Evolutionary conservation across 2,329 filamentous ascomycete species (phyloP).

Genomic region (Phaeoacremonium minimum): DNA sequence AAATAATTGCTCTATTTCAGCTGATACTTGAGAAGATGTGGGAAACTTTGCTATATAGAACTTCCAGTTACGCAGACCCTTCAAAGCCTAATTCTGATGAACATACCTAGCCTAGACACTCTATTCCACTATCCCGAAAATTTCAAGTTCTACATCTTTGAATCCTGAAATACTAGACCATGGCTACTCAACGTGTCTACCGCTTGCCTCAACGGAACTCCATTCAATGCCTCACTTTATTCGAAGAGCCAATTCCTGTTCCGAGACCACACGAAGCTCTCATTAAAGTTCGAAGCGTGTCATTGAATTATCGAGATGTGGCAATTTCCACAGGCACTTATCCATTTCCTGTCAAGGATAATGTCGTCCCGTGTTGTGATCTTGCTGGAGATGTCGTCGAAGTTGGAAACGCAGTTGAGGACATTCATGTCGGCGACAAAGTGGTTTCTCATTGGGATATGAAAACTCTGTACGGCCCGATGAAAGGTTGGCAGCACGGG

Average conservation of each 20-base stretch:
- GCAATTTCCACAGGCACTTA: constrained; percentile 22
- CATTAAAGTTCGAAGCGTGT: constrained; percentile 20
- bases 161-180: too few species aligned
- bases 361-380: constrained; percentile 29
- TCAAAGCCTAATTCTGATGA: too few species aligned
- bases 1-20: too few species aligned
- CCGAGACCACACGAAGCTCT: constrained; percentile 20
- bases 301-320: constrained; percentile 28
- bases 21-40: too few species aligned
- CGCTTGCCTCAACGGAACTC: neutral
- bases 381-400: constrained; percentile 26
- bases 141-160: too few species aligned
- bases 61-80: too few species aligned
- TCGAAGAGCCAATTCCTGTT: constrained; percentile 18
- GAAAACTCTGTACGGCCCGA: constrained; percentile 18
- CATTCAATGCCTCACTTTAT: neutral
- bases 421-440: constrained; percentile 22
- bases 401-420: constrained; percentile 18
- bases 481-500: constrained; percentile 12
- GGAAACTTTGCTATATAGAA: too few species aligned
- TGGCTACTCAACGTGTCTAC: neutral
- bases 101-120: too few species aligned
- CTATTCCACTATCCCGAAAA: too few species aligned
- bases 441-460: constrained; percentile 21
- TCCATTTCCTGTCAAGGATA: constrained; percentile 22